Evolutionary conservation across 208 protist species (phyloP), one percentile per base, ranked within the genome.

Genomic region (Leptomonas seymouri): DNA sequence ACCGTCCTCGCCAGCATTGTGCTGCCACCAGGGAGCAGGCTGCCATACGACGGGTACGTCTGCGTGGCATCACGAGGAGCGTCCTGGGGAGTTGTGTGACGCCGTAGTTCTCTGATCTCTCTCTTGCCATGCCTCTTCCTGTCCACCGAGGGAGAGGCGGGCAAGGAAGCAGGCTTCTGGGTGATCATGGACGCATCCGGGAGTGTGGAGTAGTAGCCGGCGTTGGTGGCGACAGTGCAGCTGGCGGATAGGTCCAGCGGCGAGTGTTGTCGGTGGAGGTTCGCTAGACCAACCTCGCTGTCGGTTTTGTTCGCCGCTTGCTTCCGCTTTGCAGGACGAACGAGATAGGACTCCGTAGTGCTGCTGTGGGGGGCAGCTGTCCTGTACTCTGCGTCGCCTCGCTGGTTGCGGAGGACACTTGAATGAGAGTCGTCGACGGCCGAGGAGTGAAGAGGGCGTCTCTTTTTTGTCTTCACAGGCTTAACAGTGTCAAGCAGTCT

Each of bases 171-270:
- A 15, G 68, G 60, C 51, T 50, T 60, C 39, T 67, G 68, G 11
- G 68, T 67, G 28, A 51, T 15, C 30, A 62, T 34, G 12, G 68
- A 74, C n/a, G 59, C 42, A 23, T 74, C 55, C 11, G 60, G 68
- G 14, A 67, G 51, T 20, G 53, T 55, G 30, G 59, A 62, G 41
- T 67, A 62, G 53, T 39, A 51, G 23, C 27, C 61, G 6, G 28
- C 57, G 0, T 50, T 53, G 31, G 41, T 53, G 15, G 14, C 48
- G 41, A 31, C 53, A 1, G 50, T 74, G 21, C 21, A 42, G 55
- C 42, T 61, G 21, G 57, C 41, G 6, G 57, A 62, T 27, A 34
- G 21, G 57, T 62, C 57, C 57, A 62, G 57, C 57, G 7, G 11
- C 3, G 41, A 25, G 21, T 28, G 31, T 2, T 23, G 55, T 34